Evolutionary conservation across 441 rosid genomes (phyloP).

Genomic region (Adansonia madagascariensis): DNA sequence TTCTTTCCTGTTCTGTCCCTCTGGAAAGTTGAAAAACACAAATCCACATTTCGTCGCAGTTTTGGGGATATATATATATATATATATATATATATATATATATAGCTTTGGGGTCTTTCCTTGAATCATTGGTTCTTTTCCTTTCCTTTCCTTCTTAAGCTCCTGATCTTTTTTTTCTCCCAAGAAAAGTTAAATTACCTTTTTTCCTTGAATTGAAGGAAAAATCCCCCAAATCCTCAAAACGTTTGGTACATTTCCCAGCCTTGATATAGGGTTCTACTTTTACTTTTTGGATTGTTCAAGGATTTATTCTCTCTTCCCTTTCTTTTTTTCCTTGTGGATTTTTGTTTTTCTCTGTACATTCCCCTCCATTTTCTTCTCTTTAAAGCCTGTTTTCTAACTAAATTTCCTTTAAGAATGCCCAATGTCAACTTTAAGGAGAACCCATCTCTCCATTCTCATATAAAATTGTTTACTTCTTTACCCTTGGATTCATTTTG

Average conservation of each 20-base stretch:
- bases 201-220: slow-evolving; percentile 3
- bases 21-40: no score
- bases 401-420: slow-evolving; percentile 23
- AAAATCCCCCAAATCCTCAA: slow-evolving; percentile 16
- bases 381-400: slow-evolving; percentile 32
- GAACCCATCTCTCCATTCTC: slow-evolving; percentile 32
- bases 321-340: background rate
- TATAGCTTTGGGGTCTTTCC: no score
- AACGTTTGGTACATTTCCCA: slow-evolving; percentile 23
- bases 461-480: slow-evolving; percentile 24
- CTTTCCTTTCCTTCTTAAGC: slow-evolving; percentile 28
- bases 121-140: no score
- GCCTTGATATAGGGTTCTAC: slow-evolving; percentile 28
- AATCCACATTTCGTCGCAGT: no score
- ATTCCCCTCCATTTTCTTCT: slow-evolving; percentile 24
- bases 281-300: slow-evolving; percentile 19
- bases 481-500: background rate
- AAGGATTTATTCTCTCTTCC: slow-evolving; percentile 27
- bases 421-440: slow-evolving; percentile 36
- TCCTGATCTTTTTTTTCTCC: slow-evolving; percentile 34
- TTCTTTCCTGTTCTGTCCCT: no score
- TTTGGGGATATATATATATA: no score
- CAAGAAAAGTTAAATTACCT: background rate
- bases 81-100: no score
- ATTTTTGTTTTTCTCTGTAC: slow-evolving; percentile 20